Evolutionary conservation across 306 rosid genomes (phyloP).

Genomic region (Inga leiocalycina): DNA sequence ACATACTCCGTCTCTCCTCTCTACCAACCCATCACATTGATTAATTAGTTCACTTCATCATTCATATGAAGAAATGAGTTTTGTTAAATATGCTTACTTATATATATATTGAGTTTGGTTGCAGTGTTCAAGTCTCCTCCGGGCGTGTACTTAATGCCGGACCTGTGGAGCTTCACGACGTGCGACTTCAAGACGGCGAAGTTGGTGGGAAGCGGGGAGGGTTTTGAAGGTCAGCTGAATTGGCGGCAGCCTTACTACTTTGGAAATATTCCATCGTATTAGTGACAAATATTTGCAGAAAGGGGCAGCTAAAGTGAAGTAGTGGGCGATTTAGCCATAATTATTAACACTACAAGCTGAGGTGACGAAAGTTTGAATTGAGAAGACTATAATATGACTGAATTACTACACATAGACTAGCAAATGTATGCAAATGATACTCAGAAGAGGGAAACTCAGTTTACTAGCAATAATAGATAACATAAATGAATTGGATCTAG

Average conservation of each 20-base stretch:
- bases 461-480: background rate
- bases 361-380: background rate
- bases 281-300: background rate
- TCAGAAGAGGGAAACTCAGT: background rate
- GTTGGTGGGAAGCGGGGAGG: slow-evolving; percentile 48
- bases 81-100: background rate
- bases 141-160: slow-evolving; percentile 51
- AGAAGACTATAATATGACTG: background rate
- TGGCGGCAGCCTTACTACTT: slow-evolving; percentile 59
- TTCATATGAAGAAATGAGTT: background rate
- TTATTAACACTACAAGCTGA: background rate
- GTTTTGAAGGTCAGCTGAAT: slow-evolving; percentile 44
- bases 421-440: background rate
- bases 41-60: background rate
- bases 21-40: background rate
- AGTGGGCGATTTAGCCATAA: background rate
- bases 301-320: background rate
- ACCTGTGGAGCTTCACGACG: slow-evolving; percentile 47
- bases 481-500: slow-evolving; percentile 17
- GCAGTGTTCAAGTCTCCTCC: slow-evolving; percentile 63
- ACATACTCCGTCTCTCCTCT: slow-evolving; percentile 48
- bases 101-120: background rate
- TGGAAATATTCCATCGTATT: background rate
- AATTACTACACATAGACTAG: background rate
- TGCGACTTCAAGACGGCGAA: slow-evolving; percentile 54